Evolutionary conservation across 495 filamentous ascomycete species (phyloP).

Genomic region (Penicillium longicatenatum): DNA sequence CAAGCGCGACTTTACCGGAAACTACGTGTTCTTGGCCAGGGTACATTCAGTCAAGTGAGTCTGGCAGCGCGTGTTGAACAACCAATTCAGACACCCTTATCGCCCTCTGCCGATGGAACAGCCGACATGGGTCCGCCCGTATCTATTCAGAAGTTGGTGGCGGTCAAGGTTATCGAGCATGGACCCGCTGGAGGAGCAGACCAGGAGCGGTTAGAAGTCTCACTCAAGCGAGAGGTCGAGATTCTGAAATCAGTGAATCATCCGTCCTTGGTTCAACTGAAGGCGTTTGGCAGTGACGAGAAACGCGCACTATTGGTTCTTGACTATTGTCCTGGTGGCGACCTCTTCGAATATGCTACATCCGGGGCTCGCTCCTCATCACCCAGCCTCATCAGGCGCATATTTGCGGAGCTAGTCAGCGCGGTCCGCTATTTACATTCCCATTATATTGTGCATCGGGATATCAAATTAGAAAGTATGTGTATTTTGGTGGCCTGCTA

Average conservation of each 20-base stretch:
- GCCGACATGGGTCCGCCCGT: conserved; percentile 45
- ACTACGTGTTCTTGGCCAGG: conserved; percentile 80
- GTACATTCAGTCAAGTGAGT: conserved; percentile 93
- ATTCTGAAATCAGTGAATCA: conserved; percentile 86
- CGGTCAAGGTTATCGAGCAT: conserved; percentile 93
- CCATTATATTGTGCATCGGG: conserved; percentile 86
- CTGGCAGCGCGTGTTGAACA: conserved; percentile 69
- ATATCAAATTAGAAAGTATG: conserved; percentile 98
- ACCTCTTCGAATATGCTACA: conserved; percentile 90
- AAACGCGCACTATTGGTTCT: conserved; percentile 81
- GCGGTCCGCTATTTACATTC: conserved; percentile 86
- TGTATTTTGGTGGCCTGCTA: conserved; percentile 7
- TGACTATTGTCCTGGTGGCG: conserved; percentile 90
- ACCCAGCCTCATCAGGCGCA: conserved; percentile 72
- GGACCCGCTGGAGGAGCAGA: conserved; percentile 89
- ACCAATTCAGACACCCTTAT: conserved; percentile 21
- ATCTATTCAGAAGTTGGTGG: conserved; percentile 72
- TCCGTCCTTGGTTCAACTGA: conserved; percentile 85
- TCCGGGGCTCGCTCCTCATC: conserved; percentile 61
- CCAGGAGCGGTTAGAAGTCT: conserved; percentile 87
- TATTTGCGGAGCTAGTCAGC: conserved; percentile 85
- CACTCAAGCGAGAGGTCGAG: conserved; percentile 90
- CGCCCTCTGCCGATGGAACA: conserved; percentile 34
- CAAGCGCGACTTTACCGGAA: conserved; percentile 65
- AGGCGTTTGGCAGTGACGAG: conserved; percentile 81